Percentiles rank a stretch among this genome's conserved stretches.
Conservation (phyloP, 2,329 filamentous ascomycete genomes). For the Fusarium concolor region DNA sequence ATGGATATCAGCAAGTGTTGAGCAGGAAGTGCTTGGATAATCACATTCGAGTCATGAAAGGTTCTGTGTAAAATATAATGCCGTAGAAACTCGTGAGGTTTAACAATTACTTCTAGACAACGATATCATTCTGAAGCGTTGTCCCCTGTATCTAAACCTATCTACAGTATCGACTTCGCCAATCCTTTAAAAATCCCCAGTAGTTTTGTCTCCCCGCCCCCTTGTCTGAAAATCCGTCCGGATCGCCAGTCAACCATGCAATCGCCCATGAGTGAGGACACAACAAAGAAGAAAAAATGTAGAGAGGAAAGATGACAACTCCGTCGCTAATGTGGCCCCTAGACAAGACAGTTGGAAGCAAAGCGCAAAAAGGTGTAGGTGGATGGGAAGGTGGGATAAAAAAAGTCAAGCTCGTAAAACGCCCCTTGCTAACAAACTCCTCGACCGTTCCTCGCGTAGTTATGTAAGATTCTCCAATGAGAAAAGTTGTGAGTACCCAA, state of each 20-base stretch:
- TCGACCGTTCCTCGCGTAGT: conserved; percentile 35
- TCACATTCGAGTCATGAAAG: not conserved
- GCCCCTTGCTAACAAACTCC: conserved; percentile 34
- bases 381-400: conserved; percentile 1
- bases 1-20: too few relatives aligned
- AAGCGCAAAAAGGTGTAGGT: conserved; percentile 12
- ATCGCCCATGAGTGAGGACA: conserved; percentile 1
- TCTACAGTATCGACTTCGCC: conserved; percentile 23
- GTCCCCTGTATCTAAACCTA: conserved; percentile 19
- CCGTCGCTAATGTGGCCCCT: conserved; percentile 54
- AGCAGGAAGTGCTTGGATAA: not conserved
- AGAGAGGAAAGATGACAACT: conserved; percentile 47
- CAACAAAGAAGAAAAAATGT: conserved; percentile 8
- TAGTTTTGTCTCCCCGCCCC: conserved; percentile 7
- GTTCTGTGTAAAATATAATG: not conserved
- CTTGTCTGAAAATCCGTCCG: conserved; percentile 10
- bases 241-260: conserved; percentile 28
- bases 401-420: conserved; percentile 31
- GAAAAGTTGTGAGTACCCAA: not conserved
- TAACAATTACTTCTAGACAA: conserved; percentile 37
- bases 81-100: conserved; percentile 23
- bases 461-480: conserved; percentile 10
- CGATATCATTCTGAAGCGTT: conserved; percentile 35
- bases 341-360: conserved; percentile 19
- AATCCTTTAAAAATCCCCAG: conserved; percentile 7